phyloP scores from a whole-genome alignment of 352 stramenopile species.

The Phytophthora hybrid region DNA sequence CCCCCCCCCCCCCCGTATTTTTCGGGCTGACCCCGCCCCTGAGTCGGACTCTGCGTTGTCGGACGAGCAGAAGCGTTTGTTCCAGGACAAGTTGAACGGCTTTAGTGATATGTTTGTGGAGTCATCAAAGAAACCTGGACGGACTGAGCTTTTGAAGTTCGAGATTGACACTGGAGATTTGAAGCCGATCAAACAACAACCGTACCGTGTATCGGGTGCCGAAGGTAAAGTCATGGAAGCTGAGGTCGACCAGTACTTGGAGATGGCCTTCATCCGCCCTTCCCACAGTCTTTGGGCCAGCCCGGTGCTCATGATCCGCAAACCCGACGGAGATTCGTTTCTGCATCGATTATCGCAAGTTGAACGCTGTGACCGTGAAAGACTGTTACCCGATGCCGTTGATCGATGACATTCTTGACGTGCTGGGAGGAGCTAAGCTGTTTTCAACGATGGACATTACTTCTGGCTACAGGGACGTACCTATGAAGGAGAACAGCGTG shows the following conservation, averaged over 20 bases:
- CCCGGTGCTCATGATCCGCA: background rate
- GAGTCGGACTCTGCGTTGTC: background rate
- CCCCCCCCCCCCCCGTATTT: too few species aligned
- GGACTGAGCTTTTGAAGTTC: slow-evolving; percentile 12
- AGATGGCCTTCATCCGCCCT: background rate
- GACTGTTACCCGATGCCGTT: slow-evolving; percentile 17
- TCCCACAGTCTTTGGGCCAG: slow-evolving; percentile 7
- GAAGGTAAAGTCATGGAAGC: slow-evolving; percentile 16
- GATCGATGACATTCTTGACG: slow-evolving; percentile 23
- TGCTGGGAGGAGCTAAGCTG: background rate
- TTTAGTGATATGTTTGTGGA: slow-evolving; percentile 8
- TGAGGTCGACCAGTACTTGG: slow-evolving; percentile 6
- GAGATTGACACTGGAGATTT: slow-evolving; percentile 13
- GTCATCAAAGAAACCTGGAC: slow-evolving; percentile 4
- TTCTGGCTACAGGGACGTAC: too few species aligned
- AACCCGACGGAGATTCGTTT: slow-evolving; percentile 6
- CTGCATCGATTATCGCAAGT: slow-evolving; percentile 17
- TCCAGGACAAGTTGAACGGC: background rate
- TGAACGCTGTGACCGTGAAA: slow-evolving; percentile 17
- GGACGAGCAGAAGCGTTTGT: background rate
- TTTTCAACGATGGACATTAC: slow-evolving; percentile 6
- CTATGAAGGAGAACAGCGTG: too few species aligned
- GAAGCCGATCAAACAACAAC: slow-evolving; percentile 10
- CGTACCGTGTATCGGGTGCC: slow-evolving; percentile 13
- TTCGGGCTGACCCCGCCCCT: too few species aligned